These are phyloP conservation scores for Epichloe brachyelytri DNA, from an alignment of 2,329 filamentous ascomycete species.

Conservation along the genomic window DNA sequence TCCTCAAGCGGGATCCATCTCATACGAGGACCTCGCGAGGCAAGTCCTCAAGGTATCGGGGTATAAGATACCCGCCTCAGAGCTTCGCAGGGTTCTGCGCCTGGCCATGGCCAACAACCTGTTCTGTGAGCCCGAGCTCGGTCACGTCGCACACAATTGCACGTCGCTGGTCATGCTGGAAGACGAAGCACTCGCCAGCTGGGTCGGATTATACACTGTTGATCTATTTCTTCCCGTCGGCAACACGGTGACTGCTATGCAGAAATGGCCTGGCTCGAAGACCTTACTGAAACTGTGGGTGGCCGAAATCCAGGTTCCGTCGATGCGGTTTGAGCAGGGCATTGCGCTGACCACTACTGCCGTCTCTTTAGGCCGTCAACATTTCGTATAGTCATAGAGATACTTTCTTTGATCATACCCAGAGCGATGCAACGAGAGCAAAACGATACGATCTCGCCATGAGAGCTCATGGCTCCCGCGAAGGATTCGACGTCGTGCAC, in stretches of 20 bases:
- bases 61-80: constrained; percentile 20
- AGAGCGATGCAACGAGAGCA: constrained; percentile 13
- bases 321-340: too few species aligned
- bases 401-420: constrained; percentile 17
- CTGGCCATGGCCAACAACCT: constrained; percentile 26
- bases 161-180: constrained; percentile 18
- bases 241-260: constrained; percentile 20
- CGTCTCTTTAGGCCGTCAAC: constrained; percentile 13
- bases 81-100: constrained; percentile 24
- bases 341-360: too few species aligned
- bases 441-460: constrained; percentile 20
- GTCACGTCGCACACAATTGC: constrained; percentile 26
- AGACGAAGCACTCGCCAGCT: constrained; percentile 16
- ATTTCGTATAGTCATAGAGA: constrained; percentile 13
- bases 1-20: constrained; percentile 14
- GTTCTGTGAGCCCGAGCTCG: constrained; percentile 25
- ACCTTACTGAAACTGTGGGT: constrained; percentile 19
- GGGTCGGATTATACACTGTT: constrained; percentile 17
- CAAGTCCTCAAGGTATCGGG: constrained; percentile 20
- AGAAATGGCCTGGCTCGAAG: constrained; percentile 23
- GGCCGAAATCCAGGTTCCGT: not conserved
- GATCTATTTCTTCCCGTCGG: constrained; percentile 19
- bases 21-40: constrained; percentile 14
- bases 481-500: constrained; percentile 12
- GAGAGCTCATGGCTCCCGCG: constrained; percentile 14